Evolutionary conservation across 2,329 filamentous ascomycete species (phyloP), one percentile per base, ranked within the genome.

Genomic region (Penicillium sp.): DNA sequence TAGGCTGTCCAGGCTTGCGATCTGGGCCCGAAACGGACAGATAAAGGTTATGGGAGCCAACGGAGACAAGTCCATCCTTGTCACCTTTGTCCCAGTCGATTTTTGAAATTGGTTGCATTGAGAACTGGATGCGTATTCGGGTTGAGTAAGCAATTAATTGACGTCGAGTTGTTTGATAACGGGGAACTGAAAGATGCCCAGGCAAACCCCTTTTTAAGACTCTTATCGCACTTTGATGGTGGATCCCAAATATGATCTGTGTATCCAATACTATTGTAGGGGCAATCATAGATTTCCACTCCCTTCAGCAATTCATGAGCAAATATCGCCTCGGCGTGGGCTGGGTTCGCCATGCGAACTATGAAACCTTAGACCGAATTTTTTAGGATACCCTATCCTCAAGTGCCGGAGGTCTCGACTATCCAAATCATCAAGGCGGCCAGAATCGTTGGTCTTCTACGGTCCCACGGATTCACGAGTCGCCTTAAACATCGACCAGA

Each of bases 381-480:
- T 72, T 72, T 46, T 72, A 66, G 68, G 32, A 44, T 1, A 64
- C 44, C 3, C 64, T 72, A 27, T 41, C 38, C 1, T 3, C 44
- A 1, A 59, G 70, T 39, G 58, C 60, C n/a, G 65, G 64, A 34
- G 56, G 31, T n/a, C 32, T 71, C 38, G 3, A 54, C 42, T 1
- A 36, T 65, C 23, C 31, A 42, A 31, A 47, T 44, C 6, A 67
- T 71, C 37, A 63, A 65, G 44, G 18, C 54, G 6, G 67, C 68
- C 45, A 65, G 66, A 28, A 54, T 64, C 23, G 29, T 64, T 4
- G 70, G 70, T 1, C 35, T 69, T 32, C 44, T 74, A 14, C 49
- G 64, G 4, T 68, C 61, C 2, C 24, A 43, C 31, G 69, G 69
- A 6, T 73, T 73, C 46, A 73, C 68, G 2, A 63, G 61, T 49